Evolutionary conservation across 805 yeast species (phyloP).

Genomic region (Huiozyma sinensis): DNA sequence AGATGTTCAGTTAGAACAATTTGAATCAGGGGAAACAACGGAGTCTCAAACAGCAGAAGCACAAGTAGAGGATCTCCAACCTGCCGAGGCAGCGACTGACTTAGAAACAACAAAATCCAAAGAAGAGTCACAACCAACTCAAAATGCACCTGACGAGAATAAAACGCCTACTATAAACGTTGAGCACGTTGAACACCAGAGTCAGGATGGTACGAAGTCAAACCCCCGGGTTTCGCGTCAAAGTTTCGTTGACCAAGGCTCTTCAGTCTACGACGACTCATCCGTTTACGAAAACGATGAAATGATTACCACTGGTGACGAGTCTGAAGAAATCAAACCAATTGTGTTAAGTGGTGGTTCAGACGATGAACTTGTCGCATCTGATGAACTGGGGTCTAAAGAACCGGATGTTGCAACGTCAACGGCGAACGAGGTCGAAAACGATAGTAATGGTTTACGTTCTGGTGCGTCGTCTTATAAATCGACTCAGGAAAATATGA

Average conservation of each 20-base stretch:
- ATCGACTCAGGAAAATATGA: conserved; percentile 2
- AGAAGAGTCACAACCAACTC: no score
- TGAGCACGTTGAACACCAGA: neutral
- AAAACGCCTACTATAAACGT: neutral
- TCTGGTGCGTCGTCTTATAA: conserved; percentile 2
- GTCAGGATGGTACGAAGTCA: neutral
- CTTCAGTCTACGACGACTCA: neutral
- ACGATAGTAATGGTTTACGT: no score
- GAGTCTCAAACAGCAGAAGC: no score
- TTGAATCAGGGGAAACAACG: no score
- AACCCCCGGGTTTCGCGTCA: no score
- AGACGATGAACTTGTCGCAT: neutral
- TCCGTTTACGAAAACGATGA: neutral
- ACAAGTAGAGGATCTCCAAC: no score
- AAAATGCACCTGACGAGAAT: no score
- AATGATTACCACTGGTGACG: neutral
- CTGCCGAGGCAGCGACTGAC: no score
- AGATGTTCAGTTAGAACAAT: no score
- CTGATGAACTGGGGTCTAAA: no score
- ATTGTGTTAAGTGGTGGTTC: neutral
- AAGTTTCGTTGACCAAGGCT: neutral
- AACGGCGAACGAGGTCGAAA: neutral
- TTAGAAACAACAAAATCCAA: no score
- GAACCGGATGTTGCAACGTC: neutral
- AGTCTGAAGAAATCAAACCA: conserved; percentile 1